These are phyloP conservation scores for Calonectria pteridis DNA, from an alignment of 2,329 filamentous ascomycete genomes.

Conservation along the genomic window DNA sequence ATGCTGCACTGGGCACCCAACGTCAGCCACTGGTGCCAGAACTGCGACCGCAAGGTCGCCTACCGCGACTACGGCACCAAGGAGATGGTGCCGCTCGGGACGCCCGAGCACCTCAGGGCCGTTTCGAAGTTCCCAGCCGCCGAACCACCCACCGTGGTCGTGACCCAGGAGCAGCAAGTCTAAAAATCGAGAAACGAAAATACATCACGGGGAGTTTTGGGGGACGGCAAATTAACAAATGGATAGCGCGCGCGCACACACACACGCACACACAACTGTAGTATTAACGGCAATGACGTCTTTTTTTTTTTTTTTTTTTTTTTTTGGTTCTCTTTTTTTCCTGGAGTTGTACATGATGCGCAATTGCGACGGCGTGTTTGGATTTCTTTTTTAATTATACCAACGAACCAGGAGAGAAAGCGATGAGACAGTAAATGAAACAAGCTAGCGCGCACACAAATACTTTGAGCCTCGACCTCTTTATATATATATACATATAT, in stretches of 20 bases:
- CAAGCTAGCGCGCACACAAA: not conserved
- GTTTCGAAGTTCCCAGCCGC: constrained; percentile 39
- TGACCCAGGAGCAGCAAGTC: constrained; percentile 7
- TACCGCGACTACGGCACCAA: constrained; percentile 23
- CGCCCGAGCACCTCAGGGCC: constrained; percentile 43
- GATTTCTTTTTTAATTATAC: not conserved
- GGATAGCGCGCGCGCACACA: not conserved
- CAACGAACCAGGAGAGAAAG: not conserved
- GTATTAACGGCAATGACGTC: not conserved
- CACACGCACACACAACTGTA: not conserved
- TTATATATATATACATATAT: not conserved
- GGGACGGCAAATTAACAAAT: not conserved
- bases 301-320: not conserved
- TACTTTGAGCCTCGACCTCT: not conserved
- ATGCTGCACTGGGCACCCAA: constrained; percentile 37
- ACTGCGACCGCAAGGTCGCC: constrained; percentile 44
- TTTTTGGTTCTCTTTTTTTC: not conserved
- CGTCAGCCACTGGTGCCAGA: constrained; percentile 41
- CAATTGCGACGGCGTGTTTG: not conserved
- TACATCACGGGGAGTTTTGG: constrained; percentile 19
- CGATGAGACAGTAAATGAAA: constrained; percentile 6
- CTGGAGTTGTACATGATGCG: not conserved
- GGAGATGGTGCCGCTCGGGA: constrained; percentile 38
- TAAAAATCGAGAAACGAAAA: not conserved
- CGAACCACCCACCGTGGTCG: not conserved